Evolutionary conservation across 2,329 filamentous ascomycete genomes (phyloP).

Genomic region (Aspergillus aculeatus): DNA sequence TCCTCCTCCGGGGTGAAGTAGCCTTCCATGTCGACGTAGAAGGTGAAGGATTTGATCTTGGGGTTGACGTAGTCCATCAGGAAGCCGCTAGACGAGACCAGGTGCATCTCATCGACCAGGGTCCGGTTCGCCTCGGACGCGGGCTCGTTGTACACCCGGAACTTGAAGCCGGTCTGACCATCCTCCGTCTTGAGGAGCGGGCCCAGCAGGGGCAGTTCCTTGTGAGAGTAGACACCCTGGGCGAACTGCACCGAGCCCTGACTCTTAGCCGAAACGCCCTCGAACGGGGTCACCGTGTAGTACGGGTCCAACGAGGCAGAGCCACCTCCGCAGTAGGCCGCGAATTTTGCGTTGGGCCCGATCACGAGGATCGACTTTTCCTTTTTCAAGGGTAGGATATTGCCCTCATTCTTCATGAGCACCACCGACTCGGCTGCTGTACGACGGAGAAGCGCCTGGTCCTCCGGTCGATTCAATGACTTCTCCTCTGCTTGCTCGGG

Average conservation of each 20-base stretch:
- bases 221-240: conserved; percentile 65
- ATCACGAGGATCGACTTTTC: conserved; percentile 52
- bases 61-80: conserved; percentile 57
- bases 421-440: conserved; percentile 70
- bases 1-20: conserved; percentile 60
- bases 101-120: conserved; percentile 51
- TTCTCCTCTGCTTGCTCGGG: conserved; percentile 56
- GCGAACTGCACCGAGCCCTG: conserved; percentile 49
- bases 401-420: conserved; percentile 69
- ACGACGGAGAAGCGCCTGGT: conserved; percentile 62
- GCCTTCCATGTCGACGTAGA: conserved; percentile 63
- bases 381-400: conserved; percentile 57
- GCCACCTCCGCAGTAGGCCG: conserved; percentile 60
- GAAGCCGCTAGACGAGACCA: conserved; percentile 46
- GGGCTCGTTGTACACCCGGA: conserved; percentile 63
- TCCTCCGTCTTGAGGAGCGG: conserved; percentile 51
- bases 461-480: conserved; percentile 59
- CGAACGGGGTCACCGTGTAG: conserved; percentile 46
- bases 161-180: conserved; percentile 59
- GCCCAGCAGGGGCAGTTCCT: conserved; percentile 61
- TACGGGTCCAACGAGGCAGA: conserved; percentile 56
- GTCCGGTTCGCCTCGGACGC: conserved; percentile 50
- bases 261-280: conserved; percentile 42
- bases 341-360: conserved; percentile 53
- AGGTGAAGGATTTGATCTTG: conserved; percentile 52